These are phyloP conservation scores for Ascomycota sp. DNA, from an alignment of 2,329 filamentous ascomycete genomes.

Conservation along the genomic window DNA sequence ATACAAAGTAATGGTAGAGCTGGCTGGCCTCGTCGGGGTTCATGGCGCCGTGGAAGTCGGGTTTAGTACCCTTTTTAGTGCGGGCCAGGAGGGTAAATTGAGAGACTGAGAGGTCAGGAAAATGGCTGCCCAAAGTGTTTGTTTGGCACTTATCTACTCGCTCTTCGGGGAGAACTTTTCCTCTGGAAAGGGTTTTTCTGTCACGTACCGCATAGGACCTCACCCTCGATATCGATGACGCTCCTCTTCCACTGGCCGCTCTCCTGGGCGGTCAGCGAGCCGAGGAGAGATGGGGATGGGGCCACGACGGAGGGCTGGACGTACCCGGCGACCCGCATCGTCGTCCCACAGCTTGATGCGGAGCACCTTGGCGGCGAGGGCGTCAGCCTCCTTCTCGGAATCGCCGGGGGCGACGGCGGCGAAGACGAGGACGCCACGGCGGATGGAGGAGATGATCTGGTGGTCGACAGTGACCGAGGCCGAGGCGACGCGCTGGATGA, in stretches of 20 bases:
- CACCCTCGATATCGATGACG: conserved; percentile 73
- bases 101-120: too few relatives aligned
- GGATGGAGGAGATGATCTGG: conserved; percentile 75
- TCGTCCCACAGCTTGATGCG: conserved; percentile 89
- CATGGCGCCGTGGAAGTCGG: conserved; percentile 81
- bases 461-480: conserved; percentile 91
- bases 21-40: conserved; percentile 56
- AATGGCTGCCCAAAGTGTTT: too few relatives aligned
- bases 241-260: conserved; percentile 62
- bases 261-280: conserved; percentile 2
- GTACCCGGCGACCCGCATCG: conserved; percentile 45
- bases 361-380: conserved; percentile 65
- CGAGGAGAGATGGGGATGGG: neutral
- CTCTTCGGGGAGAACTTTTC: too few relatives aligned
- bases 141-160: neutral
- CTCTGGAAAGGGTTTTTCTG: too few relatives aligned
- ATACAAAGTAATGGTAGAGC: conserved; percentile 69
- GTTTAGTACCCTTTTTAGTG: conserved; percentile 91
- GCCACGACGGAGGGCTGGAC: neutral
- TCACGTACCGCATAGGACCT: conserved; percentile 74
- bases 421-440: conserved; percentile 74
- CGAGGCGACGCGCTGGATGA: conserved; percentile 83
- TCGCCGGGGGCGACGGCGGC: conserved; percentile 82
- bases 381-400: conserved; percentile 70
- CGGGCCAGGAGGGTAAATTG: conserved; percentile 88